Evolutionary conservation across 2,329 filamentous ascomycete genomes (phyloP).

Genomic region (Karstenula rhodostoma): DNA sequence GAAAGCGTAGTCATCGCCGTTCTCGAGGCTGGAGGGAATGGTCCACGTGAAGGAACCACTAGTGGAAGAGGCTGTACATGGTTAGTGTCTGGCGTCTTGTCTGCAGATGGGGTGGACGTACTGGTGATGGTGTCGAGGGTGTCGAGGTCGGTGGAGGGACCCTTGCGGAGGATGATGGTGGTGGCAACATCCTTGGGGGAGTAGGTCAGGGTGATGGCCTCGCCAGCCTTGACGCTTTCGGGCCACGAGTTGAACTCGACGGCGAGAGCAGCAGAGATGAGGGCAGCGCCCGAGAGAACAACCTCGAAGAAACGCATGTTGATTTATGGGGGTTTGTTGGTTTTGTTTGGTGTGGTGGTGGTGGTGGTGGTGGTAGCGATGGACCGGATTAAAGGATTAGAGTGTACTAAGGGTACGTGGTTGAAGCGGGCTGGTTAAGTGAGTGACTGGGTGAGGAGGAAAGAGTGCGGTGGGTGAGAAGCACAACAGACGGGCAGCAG

Average conservation of each 20-base stretch:
- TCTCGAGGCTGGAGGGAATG: constrained; percentile 52
- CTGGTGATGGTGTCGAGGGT: constrained; percentile 60
- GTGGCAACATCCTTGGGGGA: constrained; percentile 56
- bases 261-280: constrained; percentile 54
- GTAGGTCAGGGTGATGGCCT: constrained; percentile 60
- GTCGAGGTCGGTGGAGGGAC: constrained; percentile 58
- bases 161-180: constrained; percentile 65
- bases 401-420: constrained; percentile 24
- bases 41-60: constrained; percentile 62
- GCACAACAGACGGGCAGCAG: constrained; percentile 24
- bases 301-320: constrained; percentile 62
- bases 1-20: constrained; percentile 64
- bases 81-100: constrained; percentile 20
- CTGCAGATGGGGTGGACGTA: constrained; percentile 39
- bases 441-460: constrained; percentile 32
- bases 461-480: constrained; percentile 23
- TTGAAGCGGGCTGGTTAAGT: constrained; percentile 26
- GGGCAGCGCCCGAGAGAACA: constrained; percentile 54
- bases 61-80: constrained; percentile 48
- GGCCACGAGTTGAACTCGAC: constrained; percentile 61
- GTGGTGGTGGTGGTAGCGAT: too few species aligned
- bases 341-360: constrained; percentile 5
- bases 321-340: constrained; percentile 18
- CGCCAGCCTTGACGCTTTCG: constrained; percentile 56
- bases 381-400: constrained; percentile 25